Conservation (phyloP, 257 asterid species). For the Ilex aquifolium region DNA sequence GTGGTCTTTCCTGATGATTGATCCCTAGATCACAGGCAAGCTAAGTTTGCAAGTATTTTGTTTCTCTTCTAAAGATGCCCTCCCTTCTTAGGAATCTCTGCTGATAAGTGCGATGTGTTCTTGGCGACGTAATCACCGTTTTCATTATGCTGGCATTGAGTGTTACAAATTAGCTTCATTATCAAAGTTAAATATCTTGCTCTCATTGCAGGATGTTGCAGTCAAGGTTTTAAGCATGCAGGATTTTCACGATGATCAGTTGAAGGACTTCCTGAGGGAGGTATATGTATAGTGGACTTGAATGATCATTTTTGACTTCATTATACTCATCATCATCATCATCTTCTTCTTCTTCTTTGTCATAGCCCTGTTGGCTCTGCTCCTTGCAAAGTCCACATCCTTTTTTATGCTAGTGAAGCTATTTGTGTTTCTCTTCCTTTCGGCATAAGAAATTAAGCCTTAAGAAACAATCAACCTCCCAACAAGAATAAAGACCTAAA, state of each 20-base stretch:
- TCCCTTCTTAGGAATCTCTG: no score
- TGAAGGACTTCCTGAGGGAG: slow-evolving; percentile 94
- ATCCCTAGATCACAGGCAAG: no score
- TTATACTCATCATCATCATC: not conserved
- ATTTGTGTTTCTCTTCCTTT: not conserved
- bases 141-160: no score
- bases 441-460: not conserved
- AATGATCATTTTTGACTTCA: not conserved
- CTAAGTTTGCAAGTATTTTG: no score
- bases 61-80: no score
- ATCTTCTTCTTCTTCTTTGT: not conserved
- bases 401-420: not conserved
- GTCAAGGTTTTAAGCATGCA: slow-evolving; percentile 78
- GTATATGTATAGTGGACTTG: slow-evolving; percentile 25
- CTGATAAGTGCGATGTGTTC: no score
- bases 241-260: slow-evolving; percentile 87
- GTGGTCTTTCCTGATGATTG: no score
- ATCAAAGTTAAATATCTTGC: not conserved
- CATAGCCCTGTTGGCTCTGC: not conserved
- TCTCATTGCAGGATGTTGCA: slow-evolving; percentile 78
- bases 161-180: no score
- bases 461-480: not conserved
- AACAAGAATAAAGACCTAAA: no score
- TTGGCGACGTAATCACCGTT: no score
- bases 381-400: not conserved